Base-by-base conservation (phyloP, 495 filamentous ascomycete genomes). In the Hyaloscypha variabilis region DNA sequence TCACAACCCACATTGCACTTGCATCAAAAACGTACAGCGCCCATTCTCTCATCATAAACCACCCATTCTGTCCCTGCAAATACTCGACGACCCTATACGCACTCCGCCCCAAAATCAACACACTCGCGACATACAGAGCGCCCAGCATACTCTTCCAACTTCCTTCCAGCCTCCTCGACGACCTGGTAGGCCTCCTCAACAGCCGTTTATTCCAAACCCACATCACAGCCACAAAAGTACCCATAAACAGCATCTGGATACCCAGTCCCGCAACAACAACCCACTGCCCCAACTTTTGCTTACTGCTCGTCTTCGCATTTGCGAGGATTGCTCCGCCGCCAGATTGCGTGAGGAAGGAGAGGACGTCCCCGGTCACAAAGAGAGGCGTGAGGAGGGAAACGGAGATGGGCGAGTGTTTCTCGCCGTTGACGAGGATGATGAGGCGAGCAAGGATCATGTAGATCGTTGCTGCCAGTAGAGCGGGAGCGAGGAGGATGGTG, bases 401-500 rank as follows among this genome's bases (percentile, higher is more conserved):
- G 6, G 62, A 71, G 29, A 83, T 71, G 19, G 77, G 56, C 5
- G 72, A 65, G 61, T 71, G 73, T 6, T 62, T 19, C 25, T 84
- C 82, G 25, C 77, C 84, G 28, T 80, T 72, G 8, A 77, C 65
- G 2, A 67, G n/a, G n/a, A 59, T 29, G 24, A 84, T 78, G 2
- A 84, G 69, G 3, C 82, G 77, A 0, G 77, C 81, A 1, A 84
- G 72, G 28, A 74, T 73, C 80, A 84, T 84, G 67, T 85, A 83
- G 50, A 85, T 83, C 3, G 76, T 77, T 0, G 82, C 82, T 8
- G 82, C 80, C 63, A 79, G 81, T 5, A 84, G 72, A 0, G 82
- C 81, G 13, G 82, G 82, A 0, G 80, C 81, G 13, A 84, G 64
- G 1, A 85, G 74, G 8, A 82, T 70, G 11, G 81, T 65, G 6